Percentiles rank a stretch among this genome's conserved stretches.
These are phyloP conservation scores for Pseudogymnoascus sp. DNA, from an alignment of 2,329 filamentous ascomycete genomes.

Conservation along the genomic window DNA sequence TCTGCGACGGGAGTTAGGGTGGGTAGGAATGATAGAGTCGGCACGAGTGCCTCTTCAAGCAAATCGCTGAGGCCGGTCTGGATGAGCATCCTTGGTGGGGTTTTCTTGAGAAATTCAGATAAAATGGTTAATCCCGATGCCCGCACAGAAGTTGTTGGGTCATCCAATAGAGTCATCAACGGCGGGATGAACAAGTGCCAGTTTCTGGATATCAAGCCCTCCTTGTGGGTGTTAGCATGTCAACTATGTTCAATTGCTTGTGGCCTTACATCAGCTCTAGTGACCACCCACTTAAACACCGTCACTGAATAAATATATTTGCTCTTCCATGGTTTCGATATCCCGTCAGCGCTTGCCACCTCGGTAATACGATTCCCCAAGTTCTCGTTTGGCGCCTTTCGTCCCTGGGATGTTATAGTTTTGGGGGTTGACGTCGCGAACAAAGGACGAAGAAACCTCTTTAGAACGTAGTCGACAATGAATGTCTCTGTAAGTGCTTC, in stretches of 20 bases:
- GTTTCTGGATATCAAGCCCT: conserved; percentile 40
- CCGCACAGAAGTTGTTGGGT: conserved; percentile 47
- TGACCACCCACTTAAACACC: conserved; percentile 55
- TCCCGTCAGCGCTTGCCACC: conserved; percentile 32
- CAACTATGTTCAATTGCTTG: conserved; percentile 24
- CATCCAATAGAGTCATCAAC: conserved; percentile 62
- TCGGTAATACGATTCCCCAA: conserved; percentile 33
- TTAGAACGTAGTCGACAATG: conserved; percentile 51
- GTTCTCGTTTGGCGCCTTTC: conserved; percentile 42
- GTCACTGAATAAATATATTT: conserved; percentile 43
- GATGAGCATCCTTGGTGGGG: conserved; percentile 46
- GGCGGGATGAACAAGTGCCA: conserved; percentile 67
- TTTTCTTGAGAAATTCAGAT: conserved; percentile 45
- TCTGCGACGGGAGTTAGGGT: conserved; percentile 67
- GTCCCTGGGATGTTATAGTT: conserved; percentile 49
- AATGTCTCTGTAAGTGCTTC: conserved; percentile 27
- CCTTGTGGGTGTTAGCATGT: conserved; percentile 27
- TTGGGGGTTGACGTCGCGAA: conserved; percentile 52
- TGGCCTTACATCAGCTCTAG: conserved; percentile 37
- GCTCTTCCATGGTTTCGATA: conserved; percentile 56
- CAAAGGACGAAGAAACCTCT: conserved; percentile 57
- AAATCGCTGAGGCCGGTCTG: conserved; percentile 60
- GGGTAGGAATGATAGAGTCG: conserved; percentile 70
- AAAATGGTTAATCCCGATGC: conserved; percentile 50
- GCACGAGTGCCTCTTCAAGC: conserved; percentile 62